phyloP scores from a whole-genome alignment of 306 rosid species.

The Hippophae tibetana region DNA sequence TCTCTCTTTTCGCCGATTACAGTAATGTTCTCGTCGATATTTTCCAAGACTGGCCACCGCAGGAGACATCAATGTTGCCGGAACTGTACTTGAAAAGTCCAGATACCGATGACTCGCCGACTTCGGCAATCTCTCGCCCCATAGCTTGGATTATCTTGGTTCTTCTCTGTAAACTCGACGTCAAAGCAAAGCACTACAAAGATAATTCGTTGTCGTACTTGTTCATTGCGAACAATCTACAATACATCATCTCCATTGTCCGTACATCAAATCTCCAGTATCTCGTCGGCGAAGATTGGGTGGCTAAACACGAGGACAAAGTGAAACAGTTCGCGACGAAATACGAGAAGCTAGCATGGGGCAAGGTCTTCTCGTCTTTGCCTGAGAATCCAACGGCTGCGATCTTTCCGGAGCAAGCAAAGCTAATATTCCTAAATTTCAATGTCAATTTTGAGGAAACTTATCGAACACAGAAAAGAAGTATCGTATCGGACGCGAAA shows the following conservation, averaged over 20 bases:
- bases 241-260: conserved; percentile 32
- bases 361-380: conserved; percentile 35
- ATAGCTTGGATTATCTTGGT: conserved; percentile 49
- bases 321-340: conserved; percentile 27
- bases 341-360: conserved; percentile 52
- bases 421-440: conserved; percentile 39
- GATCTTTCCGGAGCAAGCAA: conserved; percentile 34
- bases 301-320: conserved; percentile 35
- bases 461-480: conserved; percentile 31
- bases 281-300: conserved; percentile 62
- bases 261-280: conserved; percentile 42
- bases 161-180: conserved; percentile 62
- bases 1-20: conserved; percentile 52
- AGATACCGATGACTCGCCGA: conserved; percentile 14
- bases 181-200: conserved; percentile 42
- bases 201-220: conserved; percentile 45
- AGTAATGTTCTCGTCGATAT: conserved; percentile 37
- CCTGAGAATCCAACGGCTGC: conserved; percentile 34
- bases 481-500: conserved; percentile 27
- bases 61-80: conserved; percentile 17
- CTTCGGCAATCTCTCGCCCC: conserved; percentile 17
- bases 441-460: conserved; percentile 42
- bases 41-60: conserved; percentile 30
- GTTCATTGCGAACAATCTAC: conserved; percentile 57
- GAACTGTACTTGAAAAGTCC: conserved; percentile 34